These are phyloP conservation scores for Lipomyces yamadae DNA, from an alignment of 805 yeast genomes.

Conservation along the genomic window DNA sequence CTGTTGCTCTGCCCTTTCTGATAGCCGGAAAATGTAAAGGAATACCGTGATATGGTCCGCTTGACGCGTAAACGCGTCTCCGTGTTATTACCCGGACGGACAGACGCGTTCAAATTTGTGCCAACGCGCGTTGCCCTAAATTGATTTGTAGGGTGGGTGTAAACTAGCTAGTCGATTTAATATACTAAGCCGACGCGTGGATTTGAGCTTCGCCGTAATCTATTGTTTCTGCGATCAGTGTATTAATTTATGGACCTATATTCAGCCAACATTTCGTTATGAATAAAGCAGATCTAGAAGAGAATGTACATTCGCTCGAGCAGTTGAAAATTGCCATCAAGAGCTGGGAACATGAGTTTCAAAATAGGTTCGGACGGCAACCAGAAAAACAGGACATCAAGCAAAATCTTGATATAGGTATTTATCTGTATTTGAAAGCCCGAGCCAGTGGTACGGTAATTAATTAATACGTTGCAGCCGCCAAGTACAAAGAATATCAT, in stretches of 20 bases:
- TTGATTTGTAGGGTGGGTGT: too few relatives aligned
- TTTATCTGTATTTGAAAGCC: constrained; percentile 16
- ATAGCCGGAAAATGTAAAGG: too few relatives aligned
- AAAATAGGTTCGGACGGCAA: constrained; percentile 47
- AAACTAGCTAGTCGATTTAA: not conserved
- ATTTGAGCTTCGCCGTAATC: constrained; percentile 2
- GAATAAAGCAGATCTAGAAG: not conserved
- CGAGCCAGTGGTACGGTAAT: not conserved
- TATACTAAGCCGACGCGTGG: too few relatives aligned
- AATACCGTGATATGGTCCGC: too few relatives aligned
- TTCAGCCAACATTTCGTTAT: not conserved
- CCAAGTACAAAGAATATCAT: constrained; percentile 30
- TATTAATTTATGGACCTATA: not conserved
- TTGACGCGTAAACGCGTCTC: too few relatives aligned
- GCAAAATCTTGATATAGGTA: constrained; percentile 46
- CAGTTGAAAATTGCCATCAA: constrained; percentile 54
- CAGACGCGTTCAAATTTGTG: too few relatives aligned
- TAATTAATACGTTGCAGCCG: constrained; percentile 15
- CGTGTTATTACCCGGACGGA: too few relatives aligned
- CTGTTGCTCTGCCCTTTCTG: too few relatives aligned
- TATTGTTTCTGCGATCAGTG: not conserved
- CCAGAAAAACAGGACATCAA: constrained; percentile 58
- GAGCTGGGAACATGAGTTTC: constrained; percentile 59
- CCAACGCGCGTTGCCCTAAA: too few relatives aligned
- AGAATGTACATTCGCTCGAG: constrained; percentile 12